phyloP scores from a whole-genome alignment of 2,329 filamentous ascomycete genomes.

The Penicillium verrucosum region DNA sequence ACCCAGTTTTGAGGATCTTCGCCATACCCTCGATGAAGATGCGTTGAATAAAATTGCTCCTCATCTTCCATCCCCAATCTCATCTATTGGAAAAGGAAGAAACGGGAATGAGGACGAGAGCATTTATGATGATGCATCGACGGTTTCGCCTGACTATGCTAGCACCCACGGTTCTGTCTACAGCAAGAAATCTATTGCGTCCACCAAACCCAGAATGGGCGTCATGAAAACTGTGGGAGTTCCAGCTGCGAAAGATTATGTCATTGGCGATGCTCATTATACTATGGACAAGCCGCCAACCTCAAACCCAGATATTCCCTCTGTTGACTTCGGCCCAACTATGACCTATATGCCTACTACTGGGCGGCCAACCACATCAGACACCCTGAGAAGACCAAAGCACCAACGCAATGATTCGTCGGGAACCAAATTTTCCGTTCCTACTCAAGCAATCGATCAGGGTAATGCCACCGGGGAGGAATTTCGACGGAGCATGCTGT shows the following conservation, averaged over 20 bases:
- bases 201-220: constrained; percentile 67
- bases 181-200: constrained; percentile 40
- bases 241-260: constrained; percentile 43
- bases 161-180: constrained; percentile 61
- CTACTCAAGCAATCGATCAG: constrained; percentile 28
- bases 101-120: constrained; percentile 37
- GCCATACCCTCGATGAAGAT: constrained; percentile 46
- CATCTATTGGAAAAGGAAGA: constrained; percentile 8
- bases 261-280: constrained; percentile 49
- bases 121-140: constrained; percentile 61
- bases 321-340: constrained; percentile 83
- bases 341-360: constrained; percentile 61
- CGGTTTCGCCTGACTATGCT: constrained; percentile 71
- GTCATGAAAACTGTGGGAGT: constrained; percentile 74
- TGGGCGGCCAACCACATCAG: constrained; percentile 55
- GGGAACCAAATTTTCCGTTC: constrained; percentile 24
- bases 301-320: constrained; percentile 59
- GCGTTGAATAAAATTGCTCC: constrained; percentile 50
- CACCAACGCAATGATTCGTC: constrained; percentile 36
- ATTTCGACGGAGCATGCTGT: constrained; percentile 65
- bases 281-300: constrained; percentile 33
- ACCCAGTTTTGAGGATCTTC: constrained; percentile 42
- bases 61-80: constrained; percentile 28
- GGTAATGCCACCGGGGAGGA: constrained; percentile 47
- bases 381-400: constrained; percentile 45